Conservation (phyloP, 2,329 filamentous ascomycete genomes). For the Penicillium nordicum region DNA sequence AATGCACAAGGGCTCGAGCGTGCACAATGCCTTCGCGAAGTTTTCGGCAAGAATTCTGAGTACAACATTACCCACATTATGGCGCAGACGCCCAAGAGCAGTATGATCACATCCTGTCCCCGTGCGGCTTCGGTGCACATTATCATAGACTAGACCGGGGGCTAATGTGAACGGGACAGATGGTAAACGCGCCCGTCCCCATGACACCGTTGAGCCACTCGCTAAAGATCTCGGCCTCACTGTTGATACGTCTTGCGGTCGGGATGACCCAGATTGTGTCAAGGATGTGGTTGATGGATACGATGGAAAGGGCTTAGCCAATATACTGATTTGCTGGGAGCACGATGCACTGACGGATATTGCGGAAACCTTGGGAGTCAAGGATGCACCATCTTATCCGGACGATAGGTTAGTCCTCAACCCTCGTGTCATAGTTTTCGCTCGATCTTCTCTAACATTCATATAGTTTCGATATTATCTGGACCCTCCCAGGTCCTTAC, state of each 20-base stretch:
- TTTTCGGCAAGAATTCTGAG: conserved; percentile 52
- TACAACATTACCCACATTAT: conserved; percentile 60
- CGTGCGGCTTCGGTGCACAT: not conserved
- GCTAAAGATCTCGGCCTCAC: conserved; percentile 54
- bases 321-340: conserved; percentile 63
- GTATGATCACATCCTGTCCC: conserved; percentile 20
- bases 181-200: conserved; percentile 53
- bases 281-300: conserved; percentile 50
- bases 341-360: conserved; percentile 55
- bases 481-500: conserved; percentile 55
- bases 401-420: conserved; percentile 39
- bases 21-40: conserved; percentile 56
- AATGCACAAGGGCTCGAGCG: conserved; percentile 52
- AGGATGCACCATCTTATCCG: conserved; percentile 51
- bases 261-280: conserved; percentile 56
- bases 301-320: conserved; percentile 43
- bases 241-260: conserved; percentile 55
- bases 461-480: conserved; percentile 52
- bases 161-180: conserved; percentile 32
- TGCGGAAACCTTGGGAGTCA: conserved; percentile 50
- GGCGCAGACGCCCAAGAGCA: conserved; percentile 52
- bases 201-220: conserved; percentile 56
- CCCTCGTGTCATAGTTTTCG: not conserved
- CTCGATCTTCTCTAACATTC: not conserved
- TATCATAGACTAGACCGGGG: not conserved